These are phyloP conservation scores for Pichia paraexigua DNA, from an alignment of 805 yeast genomes.

Conservation along the genomic window DNA sequence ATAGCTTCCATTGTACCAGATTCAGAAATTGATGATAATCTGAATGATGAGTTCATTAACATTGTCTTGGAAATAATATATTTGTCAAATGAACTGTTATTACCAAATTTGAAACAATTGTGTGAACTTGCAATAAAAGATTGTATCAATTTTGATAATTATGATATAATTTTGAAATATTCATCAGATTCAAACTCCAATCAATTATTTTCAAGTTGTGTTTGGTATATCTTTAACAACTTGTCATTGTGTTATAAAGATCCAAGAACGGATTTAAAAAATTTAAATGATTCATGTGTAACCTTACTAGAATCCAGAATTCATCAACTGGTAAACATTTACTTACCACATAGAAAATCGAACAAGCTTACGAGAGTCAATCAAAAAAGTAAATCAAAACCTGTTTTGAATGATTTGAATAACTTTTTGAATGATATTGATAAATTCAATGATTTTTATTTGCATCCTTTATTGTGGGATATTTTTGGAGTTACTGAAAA, in stretches of 20 bases:
- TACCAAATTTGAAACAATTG: conserved; percentile 49
- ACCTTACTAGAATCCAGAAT: conserved; percentile 1
- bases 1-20: not conserved
- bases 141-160: conserved; percentile 52
- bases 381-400: not conserved
- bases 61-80: conserved; percentile 50
- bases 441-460: conserved; percentile 34
- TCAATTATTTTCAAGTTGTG: conserved; percentile 50
- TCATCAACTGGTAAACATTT: conserved; percentile 26
- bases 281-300: conserved; percentile 4
- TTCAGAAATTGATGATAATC: not conserved
- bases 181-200: conserved; percentile 44
- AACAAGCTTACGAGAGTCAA: not conserved
- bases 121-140: conserved; percentile 56
- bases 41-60: conserved; percentile 37
- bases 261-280: conserved; percentile 18
- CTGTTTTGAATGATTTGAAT: conserved; percentile 15
- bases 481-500: conserved; percentile 19
- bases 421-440: conserved; percentile 30
- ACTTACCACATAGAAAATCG: conserved; percentile 7
- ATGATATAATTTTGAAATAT: conserved; percentile 44
- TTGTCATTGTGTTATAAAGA: conserved; percentile 54
- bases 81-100: conserved; percentile 53
- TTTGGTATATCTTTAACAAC: conserved; percentile 62
- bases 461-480: conserved; percentile 28